A percentile compares a stretch with the other conserved stretches of the same genome.
phyloP scores from a whole-genome alignment of 108 stramenopile genomes.

The Seminavis robusta region DNA sequence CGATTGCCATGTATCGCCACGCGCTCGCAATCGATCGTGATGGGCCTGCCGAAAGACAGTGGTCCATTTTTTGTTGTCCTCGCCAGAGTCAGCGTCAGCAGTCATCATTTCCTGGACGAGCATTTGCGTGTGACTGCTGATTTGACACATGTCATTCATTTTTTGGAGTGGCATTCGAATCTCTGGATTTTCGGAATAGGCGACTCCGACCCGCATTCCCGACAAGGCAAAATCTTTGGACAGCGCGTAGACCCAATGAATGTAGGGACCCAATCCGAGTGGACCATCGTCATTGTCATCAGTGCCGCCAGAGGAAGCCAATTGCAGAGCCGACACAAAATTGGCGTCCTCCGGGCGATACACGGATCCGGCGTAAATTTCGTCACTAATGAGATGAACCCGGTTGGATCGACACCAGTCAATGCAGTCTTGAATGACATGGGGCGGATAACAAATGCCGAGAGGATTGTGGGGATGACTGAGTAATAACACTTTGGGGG shows the following conservation, averaged over 20 bases:
- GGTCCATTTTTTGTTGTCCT: constrained; percentile 33
- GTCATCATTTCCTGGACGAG: constrained; percentile 64
- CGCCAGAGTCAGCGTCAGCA: background rate
- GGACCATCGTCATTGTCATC: constrained; percentile 1
- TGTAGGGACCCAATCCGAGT: constrained; percentile 66
- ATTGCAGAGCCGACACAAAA: constrained; percentile 59
- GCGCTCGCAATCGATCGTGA: constrained; percentile 39
- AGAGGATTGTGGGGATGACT: constrained; percentile 86
- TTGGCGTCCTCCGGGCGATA: constrained; percentile 33
- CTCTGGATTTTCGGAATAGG: constrained; percentile 74
- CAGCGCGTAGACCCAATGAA: constrained; percentile 81
- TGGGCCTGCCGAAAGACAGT: constrained; percentile 51
- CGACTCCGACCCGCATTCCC: constrained; percentile 78
- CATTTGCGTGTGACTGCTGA: constrained; percentile 76
- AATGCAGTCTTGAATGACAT: constrained; percentile 65
- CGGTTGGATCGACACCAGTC: constrained; percentile 73
- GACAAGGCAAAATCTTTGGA: constrained; percentile 89
- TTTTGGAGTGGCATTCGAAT: constrained; percentile 74
- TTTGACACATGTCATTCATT: constrained; percentile 80
- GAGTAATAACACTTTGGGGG: constrained; percentile 63
- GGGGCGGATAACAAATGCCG: constrained; percentile 75
- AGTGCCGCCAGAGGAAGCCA: constrained; percentile 31
- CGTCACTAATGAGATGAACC: constrained; percentile 84
- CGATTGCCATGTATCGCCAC: constrained; percentile 49
- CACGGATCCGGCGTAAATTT: constrained; percentile 85